These are phyloP conservation scores for Salmacisia buchloeana DNA, from an alignment of 1,284 basidiomycete species.

Conservation along the genomic window DNA sequence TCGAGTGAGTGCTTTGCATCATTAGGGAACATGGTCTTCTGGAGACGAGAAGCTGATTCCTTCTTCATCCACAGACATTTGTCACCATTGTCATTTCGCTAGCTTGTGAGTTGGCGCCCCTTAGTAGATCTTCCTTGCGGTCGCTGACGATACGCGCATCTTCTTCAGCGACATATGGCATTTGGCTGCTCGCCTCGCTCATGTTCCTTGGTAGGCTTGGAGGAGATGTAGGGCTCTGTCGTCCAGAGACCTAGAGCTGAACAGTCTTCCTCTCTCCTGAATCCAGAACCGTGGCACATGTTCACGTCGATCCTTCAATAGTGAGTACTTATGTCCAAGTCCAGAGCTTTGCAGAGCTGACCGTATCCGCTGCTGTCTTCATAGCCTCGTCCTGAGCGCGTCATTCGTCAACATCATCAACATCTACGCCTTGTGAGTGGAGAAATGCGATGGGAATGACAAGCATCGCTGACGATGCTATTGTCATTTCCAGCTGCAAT, in stretches of 20 bases:
- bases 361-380: too few relatives aligned
- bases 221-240: too few relatives aligned
- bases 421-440: slow-evolving; percentile 40
- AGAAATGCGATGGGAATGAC: not conserved
- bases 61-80: slow-evolving; percentile 20
- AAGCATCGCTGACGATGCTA: not conserved
- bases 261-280: not conserved
- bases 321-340: too few relatives aligned
- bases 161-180: slow-evolving; percentile 40
- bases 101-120: not conserved
- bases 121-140: not conserved
- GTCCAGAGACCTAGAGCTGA: slow-evolving; percentile 21
- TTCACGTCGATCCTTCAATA: slow-evolving; percentile 47
- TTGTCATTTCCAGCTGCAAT: slow-evolving; percentile 26
- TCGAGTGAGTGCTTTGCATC: not conserved
- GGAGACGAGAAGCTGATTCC: not conserved
- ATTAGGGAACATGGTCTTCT: not conserved
- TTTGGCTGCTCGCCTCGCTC: slow-evolving; percentile 42
- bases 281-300: slow-evolving; percentile 45
- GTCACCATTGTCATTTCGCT: slow-evolving; percentile 47
- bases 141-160: not conserved
- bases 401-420: slow-evolving; percentile 48
- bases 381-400: slow-evolving; percentile 38
- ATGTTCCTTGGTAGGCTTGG: slow-evolving; percentile 29
- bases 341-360: too few relatives aligned